phyloP scores from a whole-genome alignment of 2,329 filamentous ascomycete species.

The Colletotrichum horii region DNA sequence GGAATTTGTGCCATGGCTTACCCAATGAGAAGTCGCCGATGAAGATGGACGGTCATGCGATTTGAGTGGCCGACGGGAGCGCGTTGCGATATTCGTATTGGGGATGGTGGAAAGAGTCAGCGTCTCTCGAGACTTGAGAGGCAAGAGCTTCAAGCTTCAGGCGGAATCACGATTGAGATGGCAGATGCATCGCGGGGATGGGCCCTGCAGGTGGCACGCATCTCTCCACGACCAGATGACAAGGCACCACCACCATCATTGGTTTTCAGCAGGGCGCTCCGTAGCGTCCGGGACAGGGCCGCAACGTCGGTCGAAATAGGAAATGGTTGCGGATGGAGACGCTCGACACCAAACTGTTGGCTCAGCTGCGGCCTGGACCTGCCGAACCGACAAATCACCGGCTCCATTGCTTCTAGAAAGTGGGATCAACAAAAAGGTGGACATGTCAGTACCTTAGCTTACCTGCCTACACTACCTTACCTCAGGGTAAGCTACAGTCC shows the following conservation, averaged over 20 bases:
- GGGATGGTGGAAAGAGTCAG: not conserved
- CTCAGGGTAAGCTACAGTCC: too few species aligned
- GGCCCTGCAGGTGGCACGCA: not conserved
- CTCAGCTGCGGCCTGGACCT: not conserved
- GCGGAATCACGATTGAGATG: slow-evolving; percentile 5
- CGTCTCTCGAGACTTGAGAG: not conserved
- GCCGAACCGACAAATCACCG: not conserved
- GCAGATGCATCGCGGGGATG: slow-evolving; percentile 5
- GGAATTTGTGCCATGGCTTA: not conserved
- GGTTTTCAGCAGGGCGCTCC: not conserved
- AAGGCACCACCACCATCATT: slow-evolving; percentile 2
- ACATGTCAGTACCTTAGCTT: not conserved
- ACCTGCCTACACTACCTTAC: too few species aligned
- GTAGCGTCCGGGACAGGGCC: slow-evolving; percentile 6
- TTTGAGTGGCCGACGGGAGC: not conserved
- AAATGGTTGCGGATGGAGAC: slow-evolving; percentile 12
- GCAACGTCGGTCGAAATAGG: slow-evolving; percentile 14
- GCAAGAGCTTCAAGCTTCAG: not conserved
- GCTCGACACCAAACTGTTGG: not conserved
- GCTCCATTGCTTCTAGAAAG: not conserved
- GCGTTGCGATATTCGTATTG: not conserved
- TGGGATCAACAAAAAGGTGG: not conserved
- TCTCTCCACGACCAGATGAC: not conserved
- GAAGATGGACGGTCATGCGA: not conserved
- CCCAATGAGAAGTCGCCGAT: not conserved